phyloP scores from a whole-genome alignment of 2,329 filamentous ascomycete genomes.

The Trichoderma simmonsii region DNA sequence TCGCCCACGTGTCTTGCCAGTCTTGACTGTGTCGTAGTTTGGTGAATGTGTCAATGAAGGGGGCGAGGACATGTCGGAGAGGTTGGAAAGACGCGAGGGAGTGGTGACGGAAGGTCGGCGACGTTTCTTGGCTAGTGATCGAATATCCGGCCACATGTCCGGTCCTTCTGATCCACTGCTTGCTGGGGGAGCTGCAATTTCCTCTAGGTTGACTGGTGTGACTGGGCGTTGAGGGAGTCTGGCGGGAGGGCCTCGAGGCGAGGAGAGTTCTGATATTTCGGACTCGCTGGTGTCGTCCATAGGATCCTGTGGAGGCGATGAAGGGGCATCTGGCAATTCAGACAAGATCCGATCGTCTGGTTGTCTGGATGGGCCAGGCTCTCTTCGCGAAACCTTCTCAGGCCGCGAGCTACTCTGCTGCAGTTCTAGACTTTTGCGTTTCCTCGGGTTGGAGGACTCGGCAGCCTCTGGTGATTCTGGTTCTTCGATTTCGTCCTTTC shows the following conservation, averaged over 20 bases:
- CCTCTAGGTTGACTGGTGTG: conserved; percentile 47
- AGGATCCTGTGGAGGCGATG: conserved; percentile 18
- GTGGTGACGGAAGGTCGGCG: conserved; percentile 38
- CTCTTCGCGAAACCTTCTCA: conserved; percentile 35
- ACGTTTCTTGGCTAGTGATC: conserved; percentile 47
- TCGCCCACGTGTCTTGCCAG: conserved; percentile 31
- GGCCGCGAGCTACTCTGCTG: conserved; percentile 38
- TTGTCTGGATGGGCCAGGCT: conserved; percentile 24
- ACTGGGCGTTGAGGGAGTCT: conserved; percentile 30
- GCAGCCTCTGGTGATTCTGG: conserved; percentile 28
- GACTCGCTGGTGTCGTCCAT: conserved; percentile 35
- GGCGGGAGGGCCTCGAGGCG: conserved; percentile 32
- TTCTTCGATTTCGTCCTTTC: conserved; percentile 25
- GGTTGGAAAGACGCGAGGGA: conserved; percentile 38
- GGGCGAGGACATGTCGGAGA: conserved; percentile 60
- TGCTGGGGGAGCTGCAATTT: conserved; percentile 53
- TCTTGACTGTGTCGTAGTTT: conserved; percentile 42
- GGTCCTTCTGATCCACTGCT: conserved; percentile 50
- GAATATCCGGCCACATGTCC: conserved; percentile 51
- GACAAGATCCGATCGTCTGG: conserved; percentile 25
- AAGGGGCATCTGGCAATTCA: conserved; percentile 37
- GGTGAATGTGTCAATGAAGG: conserved; percentile 66
- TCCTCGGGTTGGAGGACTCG: conserved; percentile 41
- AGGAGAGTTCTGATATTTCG: conserved; percentile 37
- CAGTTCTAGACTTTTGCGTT: conserved; percentile 54